Base-by-base conservation (phyloP, 768 basidiomycete genomes). In the Butyriboletus loyo region DNA sequence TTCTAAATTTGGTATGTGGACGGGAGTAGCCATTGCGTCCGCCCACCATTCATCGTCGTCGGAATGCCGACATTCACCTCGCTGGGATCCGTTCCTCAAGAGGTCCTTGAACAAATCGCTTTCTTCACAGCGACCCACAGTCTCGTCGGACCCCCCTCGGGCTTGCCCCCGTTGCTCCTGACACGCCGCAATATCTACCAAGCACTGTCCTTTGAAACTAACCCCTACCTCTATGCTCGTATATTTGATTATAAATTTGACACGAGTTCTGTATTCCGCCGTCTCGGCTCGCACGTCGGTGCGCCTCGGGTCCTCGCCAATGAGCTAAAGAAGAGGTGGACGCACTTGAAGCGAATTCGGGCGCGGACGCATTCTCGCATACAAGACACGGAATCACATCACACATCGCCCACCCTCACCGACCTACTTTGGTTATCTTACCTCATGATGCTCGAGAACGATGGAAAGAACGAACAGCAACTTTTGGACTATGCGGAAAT, bases 361-460 rank as follows among this genome's bases (percentile, higher is more conserved):
- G 63, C 64, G 6, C 75, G 75, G 41, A 51, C 60, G 4, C 39
- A 55, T 32, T 58, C 63, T 32, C 57, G 61, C 37, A 48, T 61
- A 43, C 54, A 24, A 17, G 38, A 54, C 14, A 49, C 62, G 1
- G 65, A 59, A 36, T 59, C 68, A 25, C 61, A 59, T 39, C 70
- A 73, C 22, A 11, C 25, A 15, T n/a, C 39, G 3, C 43, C 45
- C n/a, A 7, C 45, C n/a, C 41, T 47, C 34, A 32, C 42, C 37
- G 74, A 82, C n/a, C 63, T 81, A 14, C 77, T 92, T 6, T 86
- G 83, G 75, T 78, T 79, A 27, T 78, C 83, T 25, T 91, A 87
- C 63, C 69, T 89, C 34, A 83, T 92, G 83, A 79, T 91, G 77
- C 72, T 92, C 42, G 91, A 93, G 72, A 86, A 89, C 58, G 86